Percentiles rank a stretch among this genome's conserved stretches.
These are phyloP conservation scores for Termitomyces sp. DNA, from an alignment of 1,284 basidiomycete genomes.

Conservation along the genomic window DNA sequence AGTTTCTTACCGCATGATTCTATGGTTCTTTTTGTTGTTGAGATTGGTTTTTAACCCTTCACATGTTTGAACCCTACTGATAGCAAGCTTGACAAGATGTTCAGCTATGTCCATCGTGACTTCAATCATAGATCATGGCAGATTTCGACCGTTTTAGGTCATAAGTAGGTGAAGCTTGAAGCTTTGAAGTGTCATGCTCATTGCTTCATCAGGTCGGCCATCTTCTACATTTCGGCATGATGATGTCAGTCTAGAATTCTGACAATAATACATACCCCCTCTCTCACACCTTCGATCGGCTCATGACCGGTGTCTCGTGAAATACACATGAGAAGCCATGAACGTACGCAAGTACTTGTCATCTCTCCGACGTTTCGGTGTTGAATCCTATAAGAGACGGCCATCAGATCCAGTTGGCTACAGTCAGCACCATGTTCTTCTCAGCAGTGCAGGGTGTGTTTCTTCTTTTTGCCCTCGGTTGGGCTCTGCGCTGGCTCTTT, in stretches of 20 bases:
- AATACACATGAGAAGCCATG: background rate
- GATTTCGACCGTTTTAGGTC: background rate
- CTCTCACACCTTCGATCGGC: background rate
- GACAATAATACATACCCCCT: background rate
- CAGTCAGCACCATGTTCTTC: constrained; percentile 1
- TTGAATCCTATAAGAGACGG: background rate
- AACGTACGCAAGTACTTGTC: constrained; percentile 11
- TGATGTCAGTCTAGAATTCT: background rate
- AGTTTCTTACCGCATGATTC: no score
- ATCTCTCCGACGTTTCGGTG: constrained; percentile 1
- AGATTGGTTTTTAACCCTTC: background rate
- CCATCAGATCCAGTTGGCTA: background rate
- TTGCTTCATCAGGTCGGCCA: no score
- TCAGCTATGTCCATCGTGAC: background rate
- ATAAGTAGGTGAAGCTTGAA: no score
- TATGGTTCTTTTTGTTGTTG: no score
- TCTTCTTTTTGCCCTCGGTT: constrained; percentile 4
- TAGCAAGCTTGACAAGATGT: background rate
- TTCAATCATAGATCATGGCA: background rate
- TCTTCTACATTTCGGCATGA: background rate
- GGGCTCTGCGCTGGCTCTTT: constrained; percentile 1
- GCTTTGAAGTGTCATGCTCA: no score
- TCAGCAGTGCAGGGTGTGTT: background rate
- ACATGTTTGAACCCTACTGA: background rate
- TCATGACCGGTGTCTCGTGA: background rate